These are phyloP conservation scores for Chytriomyces confervae DNA, from an alignment of 192 early-diverging fungal species.

Conservation along the genomic window DNA sequence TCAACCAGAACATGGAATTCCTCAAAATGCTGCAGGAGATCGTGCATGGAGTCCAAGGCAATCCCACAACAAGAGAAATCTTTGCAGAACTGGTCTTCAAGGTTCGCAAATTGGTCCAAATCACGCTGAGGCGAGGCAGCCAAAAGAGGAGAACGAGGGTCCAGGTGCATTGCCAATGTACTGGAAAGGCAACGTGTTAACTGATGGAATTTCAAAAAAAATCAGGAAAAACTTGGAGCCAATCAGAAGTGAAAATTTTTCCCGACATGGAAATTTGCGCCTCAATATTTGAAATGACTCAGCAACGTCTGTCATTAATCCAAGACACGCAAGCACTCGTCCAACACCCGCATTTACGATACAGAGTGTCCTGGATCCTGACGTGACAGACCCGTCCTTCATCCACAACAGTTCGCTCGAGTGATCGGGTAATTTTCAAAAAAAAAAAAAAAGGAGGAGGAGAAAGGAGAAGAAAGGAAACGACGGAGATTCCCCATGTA, in stretches of 20 bases:
- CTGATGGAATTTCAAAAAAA: neutral
- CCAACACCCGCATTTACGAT: neutral
- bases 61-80: conserved; percentile 96
- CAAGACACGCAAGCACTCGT: neutral
- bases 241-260: neutral
- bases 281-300: neutral
- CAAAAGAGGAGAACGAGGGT: conserved; percentile 42
- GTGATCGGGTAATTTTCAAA: neutral
- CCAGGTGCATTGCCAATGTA: conserved; percentile 17
- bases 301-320: neutral
- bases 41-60: conserved; percentile 87
- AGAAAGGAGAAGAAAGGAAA: neutral
- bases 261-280: neutral
- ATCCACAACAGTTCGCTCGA: too few species aligned
- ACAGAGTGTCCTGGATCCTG: neutral
- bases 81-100: conserved; percentile 91
- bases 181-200: neutral
- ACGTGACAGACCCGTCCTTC: too few species aligned
- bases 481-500: neutral
- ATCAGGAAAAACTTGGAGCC: neutral
- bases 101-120: conserved; percentile 57
- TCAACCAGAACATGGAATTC: conserved; percentile 91
- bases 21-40: conserved; percentile 95
- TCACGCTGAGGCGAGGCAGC: conserved; percentile 49
- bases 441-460: neutral